phyloP scores from a whole-genome alignment of 768 basidiomycete genomes.

The Termitomyces sp. region DNA sequence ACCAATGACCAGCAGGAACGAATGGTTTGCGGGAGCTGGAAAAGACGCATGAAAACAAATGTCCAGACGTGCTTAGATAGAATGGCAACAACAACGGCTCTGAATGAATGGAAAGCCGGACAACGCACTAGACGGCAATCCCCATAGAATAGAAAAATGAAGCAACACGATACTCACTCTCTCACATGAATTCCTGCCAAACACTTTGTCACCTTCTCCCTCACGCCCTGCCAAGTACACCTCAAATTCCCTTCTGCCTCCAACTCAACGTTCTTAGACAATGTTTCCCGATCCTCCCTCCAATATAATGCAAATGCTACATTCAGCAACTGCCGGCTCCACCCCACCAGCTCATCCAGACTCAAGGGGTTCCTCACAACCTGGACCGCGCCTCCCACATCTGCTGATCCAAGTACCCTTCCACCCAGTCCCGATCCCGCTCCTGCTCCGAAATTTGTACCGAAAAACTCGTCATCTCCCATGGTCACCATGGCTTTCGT shows the following conservation, averaged over 20 bases:
- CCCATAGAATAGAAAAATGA: background rate
- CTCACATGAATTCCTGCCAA: constrained; percentile 79
- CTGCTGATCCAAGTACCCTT: background rate
- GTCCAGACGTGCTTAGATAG: background rate
- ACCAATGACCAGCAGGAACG: constrained; percentile 81
- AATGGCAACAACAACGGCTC: too few species aligned
- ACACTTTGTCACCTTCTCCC: constrained; percentile 74
- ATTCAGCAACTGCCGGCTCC: constrained; percentile 77
- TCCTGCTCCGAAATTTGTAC: constrained; percentile 16
- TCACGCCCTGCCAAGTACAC: constrained; percentile 60
- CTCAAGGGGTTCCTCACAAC: constrained; percentile 67
- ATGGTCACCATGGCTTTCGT: constrained; percentile 82
- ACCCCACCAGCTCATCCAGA: constrained; percentile 72
- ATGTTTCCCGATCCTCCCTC: constrained; percentile 33
- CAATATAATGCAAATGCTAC: constrained; percentile 72
- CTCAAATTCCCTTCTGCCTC: constrained; percentile 23
- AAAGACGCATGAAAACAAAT: background rate
- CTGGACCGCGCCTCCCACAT: background rate
- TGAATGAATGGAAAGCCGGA: background rate
- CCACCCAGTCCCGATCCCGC: background rate
- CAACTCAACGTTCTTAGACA: constrained; percentile 11
- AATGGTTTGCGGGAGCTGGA: constrained; percentile 79
- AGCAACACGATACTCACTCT: constrained; percentile 55
- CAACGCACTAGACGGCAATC: background rate
- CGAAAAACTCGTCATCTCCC: constrained; percentile 97